Base-by-base conservation (phyloP, 1,139 yeast species). In the Trichomonascaceae sp. region DNA sequence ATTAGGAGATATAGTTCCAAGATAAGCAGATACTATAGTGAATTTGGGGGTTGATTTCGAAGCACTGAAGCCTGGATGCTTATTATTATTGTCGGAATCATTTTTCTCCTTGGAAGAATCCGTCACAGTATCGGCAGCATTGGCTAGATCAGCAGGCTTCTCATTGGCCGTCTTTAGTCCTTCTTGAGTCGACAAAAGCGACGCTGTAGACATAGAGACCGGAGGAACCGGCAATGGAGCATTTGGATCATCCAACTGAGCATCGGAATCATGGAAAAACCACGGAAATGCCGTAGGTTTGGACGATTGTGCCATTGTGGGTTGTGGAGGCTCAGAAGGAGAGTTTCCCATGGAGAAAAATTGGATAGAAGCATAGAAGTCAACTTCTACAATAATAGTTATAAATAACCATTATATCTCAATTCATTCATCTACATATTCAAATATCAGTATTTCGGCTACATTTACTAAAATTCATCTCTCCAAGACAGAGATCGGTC, bases 251-350 rank as follows among this genome's bases (percentile, higher is more conserved):
- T 72, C 75, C 44, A 72, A 60, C 32, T 68, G 68, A 20, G 70
- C 62, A 5, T 64, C 64, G 1, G 72, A 64, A 55, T 71, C 70
- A 57, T 72, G 73, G 57, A 72, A 72, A 56, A 59, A 71, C 75
- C 75, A 72, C 15, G 65, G 65, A 6, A 53, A 50, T 8, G 54
- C 47, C 5, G 50, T 47, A 1, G 64, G 62, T 24, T 36, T 36
- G 41, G 41, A 32, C 4, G 38, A 36, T 9, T 8, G 18, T 5
- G 18, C 24, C 36, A 45, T 45, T 27, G 46, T 15, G 27, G 15
- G 3, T n/a, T 10, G 18, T 18, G 24, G 24, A 22, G 6, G 24
- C 24, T 22, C 24, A 22, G 24, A 19, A 10, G 24, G 13, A 43
- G 46, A 43, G 24, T 13, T 43, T n/a, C n/a, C n/a, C n/a, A 22